Evolutionary conservation across 2,329 filamentous ascomycete genomes (phyloP).

Genomic region (Dothistroma septosporum): DNA sequence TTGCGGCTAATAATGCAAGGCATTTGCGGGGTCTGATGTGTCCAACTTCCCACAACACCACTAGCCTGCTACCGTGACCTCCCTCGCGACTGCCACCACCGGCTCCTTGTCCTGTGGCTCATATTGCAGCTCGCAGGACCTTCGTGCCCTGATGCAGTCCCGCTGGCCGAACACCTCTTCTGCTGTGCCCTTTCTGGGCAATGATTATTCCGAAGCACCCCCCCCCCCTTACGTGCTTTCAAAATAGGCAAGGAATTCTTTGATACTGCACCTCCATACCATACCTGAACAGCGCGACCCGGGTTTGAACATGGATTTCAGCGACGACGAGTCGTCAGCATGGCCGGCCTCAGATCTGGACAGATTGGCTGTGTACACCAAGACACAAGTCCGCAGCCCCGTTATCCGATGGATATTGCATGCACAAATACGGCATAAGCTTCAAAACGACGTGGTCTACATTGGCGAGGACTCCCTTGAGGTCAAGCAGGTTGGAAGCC

Average conservation of each 20-base stretch:
- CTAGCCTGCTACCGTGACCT: not conserved
- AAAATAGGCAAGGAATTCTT: not conserved
- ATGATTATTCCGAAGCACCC: not conserved
- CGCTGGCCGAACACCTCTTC: not conserved
- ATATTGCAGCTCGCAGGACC: not conserved
- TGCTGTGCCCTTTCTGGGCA: not conserved
- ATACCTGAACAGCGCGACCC: not conserved
- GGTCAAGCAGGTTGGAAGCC: slow-evolving; percentile 46
- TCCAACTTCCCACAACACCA: not conserved
- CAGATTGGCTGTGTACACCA: slow-evolving; percentile 66
- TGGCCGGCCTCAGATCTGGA: not conserved
- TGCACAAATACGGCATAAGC: slow-evolving; percentile 66
- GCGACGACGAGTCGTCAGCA: not conserved
- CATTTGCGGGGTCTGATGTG: slow-evolving; percentile 1
- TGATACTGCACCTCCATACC: not conserved
- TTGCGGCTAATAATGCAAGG: slow-evolving; percentile 11
- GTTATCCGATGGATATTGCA: slow-evolving; percentile 72
- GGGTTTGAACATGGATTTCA: not conserved
- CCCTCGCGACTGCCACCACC: not conserved
- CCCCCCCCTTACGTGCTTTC: not conserved
- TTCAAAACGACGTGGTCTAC: slow-evolving; percentile 78
- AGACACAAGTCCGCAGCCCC: slow-evolving; percentile 72
- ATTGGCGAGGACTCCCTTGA: slow-evolving; percentile 72
- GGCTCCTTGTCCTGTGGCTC: not conserved
- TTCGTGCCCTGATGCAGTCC: not conserved